Evolutionary conservation across 345 rosid genomes (phyloP).

Genomic region (Boechera retrofracta): DNA sequence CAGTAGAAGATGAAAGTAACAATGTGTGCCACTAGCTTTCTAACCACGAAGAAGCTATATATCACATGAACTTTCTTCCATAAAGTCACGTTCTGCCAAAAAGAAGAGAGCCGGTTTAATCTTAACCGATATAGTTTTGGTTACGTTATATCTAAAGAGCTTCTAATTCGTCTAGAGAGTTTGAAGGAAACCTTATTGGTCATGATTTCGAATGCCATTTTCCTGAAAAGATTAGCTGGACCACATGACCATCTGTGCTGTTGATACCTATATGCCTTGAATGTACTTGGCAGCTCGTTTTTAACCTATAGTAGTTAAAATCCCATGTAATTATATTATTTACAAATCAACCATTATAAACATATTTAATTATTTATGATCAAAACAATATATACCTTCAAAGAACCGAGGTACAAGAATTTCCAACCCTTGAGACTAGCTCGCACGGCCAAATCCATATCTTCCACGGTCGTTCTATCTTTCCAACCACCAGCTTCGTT

Average conservation of each 20-base stretch:
- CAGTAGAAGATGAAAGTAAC: conserved; percentile 88
- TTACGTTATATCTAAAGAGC: background rate
- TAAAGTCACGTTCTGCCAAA: conserved; percentile 70
- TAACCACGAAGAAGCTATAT: conserved; percentile 90
- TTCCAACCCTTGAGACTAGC: conserved; percentile 99
- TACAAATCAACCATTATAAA: background rate
- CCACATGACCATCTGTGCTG: conserved; percentile 99
- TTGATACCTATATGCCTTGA: conserved; percentile 91
- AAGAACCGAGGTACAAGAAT: conserved; percentile 70
- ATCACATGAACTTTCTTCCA: conserved; percentile 97
- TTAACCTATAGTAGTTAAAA: conserved; percentile 61
- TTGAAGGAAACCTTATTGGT: conserved; percentile 60
- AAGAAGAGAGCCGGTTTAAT: background rate
- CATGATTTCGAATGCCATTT: conserved; percentile 84
- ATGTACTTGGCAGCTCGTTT: conserved; percentile 93
- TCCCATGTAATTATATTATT: background rate
- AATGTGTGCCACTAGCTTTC: conserved; percentile 87
- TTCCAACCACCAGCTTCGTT: conserved; percentile 99
- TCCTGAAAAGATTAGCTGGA: conserved; percentile 96
- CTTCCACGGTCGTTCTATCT: conserved; percentile 98
- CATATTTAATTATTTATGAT: background rate
- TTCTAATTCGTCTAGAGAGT: background rate
- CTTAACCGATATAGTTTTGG: background rate
- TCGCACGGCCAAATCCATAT: conserved; percentile 97
- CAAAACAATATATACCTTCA: conserved; percentile 55